These are phyloP conservation scores for Diaporthe australafricana DNA, from an alignment of 2,329 filamentous ascomycete species.

Conservation along the genomic window DNA sequence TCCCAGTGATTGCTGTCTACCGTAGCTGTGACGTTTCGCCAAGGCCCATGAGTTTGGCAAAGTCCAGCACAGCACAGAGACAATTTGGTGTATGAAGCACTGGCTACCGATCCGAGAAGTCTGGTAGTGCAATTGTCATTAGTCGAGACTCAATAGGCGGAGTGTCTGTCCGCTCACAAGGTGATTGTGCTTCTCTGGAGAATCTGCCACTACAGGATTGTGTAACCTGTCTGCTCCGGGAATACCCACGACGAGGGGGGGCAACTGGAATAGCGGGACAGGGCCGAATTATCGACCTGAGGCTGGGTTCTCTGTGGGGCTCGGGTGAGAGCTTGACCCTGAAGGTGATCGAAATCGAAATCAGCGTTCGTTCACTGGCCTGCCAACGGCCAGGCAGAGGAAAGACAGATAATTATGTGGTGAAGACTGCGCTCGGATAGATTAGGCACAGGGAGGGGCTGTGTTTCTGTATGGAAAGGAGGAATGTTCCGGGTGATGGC, in stretches of 20 bases:
- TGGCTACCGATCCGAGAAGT: neutral
- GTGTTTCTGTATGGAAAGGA: constrained; percentile 21
- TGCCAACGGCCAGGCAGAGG: neutral
- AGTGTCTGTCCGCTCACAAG: constrained; percentile 18
- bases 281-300: constrained; percentile 16
- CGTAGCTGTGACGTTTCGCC: constrained; percentile 15
- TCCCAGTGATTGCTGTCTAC: neutral
- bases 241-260: constrained; percentile 20
- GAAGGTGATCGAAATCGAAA: constrained; percentile 11
- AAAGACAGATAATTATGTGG: constrained; percentile 9
- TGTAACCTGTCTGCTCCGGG: constrained; percentile 23
- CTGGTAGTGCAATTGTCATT: constrained; percentile 4
- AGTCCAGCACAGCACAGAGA: neutral
- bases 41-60: neutral
- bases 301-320: constrained; percentile 32
- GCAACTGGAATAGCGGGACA: constrained; percentile 32
- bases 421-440: constrained; percentile 24
- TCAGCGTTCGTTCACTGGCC: constrained; percentile 17
- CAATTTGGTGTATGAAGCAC: neutral
- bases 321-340: constrained; percentile 27
- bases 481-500: constrained; percentile 14
- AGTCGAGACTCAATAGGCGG: neutral
- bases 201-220: neutral
- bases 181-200: neutral
- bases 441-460: constrained; percentile 17